phyloP scores from a whole-genome alignment of 1,284 basidiomycete genomes.

The Apiotrichum domesticum region DNA sequence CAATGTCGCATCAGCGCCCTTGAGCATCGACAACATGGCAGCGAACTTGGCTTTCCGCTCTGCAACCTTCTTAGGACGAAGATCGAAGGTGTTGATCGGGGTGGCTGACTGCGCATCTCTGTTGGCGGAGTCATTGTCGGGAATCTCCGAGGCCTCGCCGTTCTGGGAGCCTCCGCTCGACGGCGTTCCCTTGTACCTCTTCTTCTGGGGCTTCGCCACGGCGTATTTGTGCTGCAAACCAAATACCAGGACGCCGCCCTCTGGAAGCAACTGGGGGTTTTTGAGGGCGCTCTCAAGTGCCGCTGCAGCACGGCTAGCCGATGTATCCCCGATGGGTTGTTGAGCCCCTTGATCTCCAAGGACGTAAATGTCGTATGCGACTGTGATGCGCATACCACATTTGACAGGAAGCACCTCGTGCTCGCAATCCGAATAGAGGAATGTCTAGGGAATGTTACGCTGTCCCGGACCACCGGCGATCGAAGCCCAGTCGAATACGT shows the following conservation, averaged over 20 bases:
- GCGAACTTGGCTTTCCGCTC: background rate
- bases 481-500: slow-evolving; percentile 16
- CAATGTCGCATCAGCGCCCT: background rate
- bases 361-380: slow-evolving; percentile 44
- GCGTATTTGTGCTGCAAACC: slow-evolving; percentile 48
- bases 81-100: too few relatives aligned
- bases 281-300: background rate
- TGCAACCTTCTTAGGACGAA: too few relatives aligned
- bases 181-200: too few relatives aligned
- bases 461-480: background rate
- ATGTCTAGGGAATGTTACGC: slow-evolving; percentile 14
- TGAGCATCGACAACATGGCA: background rate
- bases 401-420: slow-evolving; percentile 49
- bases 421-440: slow-evolving; percentile 50
- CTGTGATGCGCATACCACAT: slow-evolving; percentile 48
- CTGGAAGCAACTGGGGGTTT: slow-evolving; percentile 3
- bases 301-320: too few relatives aligned
- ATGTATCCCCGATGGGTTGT: too few relatives aligned
- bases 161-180: too few relatives aligned
- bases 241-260: slow-evolving; percentile 46
- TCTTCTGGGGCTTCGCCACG: background rate
- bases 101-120: too few relatives aligned
- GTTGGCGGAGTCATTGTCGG: too few relatives aligned
- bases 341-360: too few relatives aligned
- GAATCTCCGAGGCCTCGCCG: too few relatives aligned